A percentile compares a stretch with the other conserved stretches of the same genome.
phyloP scores from a whole-genome alignment of 23 red algal species.

The Gracilaria gracilis region DNA sequence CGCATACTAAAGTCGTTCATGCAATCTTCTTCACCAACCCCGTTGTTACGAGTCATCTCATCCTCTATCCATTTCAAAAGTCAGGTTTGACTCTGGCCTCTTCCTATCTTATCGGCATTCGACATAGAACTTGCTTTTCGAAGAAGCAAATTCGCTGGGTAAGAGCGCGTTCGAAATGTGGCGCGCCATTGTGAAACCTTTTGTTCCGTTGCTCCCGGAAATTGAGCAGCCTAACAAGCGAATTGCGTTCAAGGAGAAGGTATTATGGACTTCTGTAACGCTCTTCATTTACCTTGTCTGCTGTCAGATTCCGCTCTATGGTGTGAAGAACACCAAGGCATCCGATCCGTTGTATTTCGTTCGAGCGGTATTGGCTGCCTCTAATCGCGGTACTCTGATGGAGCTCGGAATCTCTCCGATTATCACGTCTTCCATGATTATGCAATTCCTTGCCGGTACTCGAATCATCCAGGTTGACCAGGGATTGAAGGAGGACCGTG shows the following conservation, averaged over 20 bases:
- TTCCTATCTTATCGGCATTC: neutral
- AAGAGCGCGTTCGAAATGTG: constrained; percentile 47
- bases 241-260: constrained; percentile 93
- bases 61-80: neutral
- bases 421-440: constrained; percentile 96
- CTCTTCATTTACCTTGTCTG: constrained; percentile 98
- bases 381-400: constrained; percentile 97
- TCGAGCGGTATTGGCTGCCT: constrained; percentile 92
- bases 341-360: constrained; percentile 99
- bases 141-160: neutral
- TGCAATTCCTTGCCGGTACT: constrained; percentile 96
- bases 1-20: neutral
- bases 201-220: constrained; percentile 91
- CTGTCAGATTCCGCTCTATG: constrained; percentile 99
- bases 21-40: neutral
- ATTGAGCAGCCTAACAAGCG: constrained; percentile 86
- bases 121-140: neutral
- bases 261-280: constrained; percentile 93
- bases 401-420: constrained; percentile 99
- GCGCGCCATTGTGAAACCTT: constrained; percentile 86
- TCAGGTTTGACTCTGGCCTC: neutral
- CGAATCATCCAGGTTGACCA: constrained; percentile 96
- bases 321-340: constrained; percentile 90
- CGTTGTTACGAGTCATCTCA: neutral
- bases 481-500: constrained; percentile 86